Base-by-base conservation (phyloP, 129 eudicot species). In the Centaurea solstitialis region DNA sequence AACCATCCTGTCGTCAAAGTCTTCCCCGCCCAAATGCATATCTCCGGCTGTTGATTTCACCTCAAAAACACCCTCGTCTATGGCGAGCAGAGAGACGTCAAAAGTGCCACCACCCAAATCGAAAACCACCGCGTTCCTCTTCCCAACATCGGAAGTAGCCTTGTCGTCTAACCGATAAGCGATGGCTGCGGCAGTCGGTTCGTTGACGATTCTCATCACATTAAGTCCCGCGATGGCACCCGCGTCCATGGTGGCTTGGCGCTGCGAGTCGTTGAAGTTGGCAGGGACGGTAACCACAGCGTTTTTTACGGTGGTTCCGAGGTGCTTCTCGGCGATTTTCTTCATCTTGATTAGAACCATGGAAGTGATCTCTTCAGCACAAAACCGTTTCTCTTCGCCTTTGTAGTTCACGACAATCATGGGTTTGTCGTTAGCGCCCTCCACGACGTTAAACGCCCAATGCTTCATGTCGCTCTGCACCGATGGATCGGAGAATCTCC, bases 381-480 rank as follows among this genome's bases (percentile, higher is more conserved):
- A 12, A 38, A 85, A 85, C 11, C 82, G 86, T 18, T 73, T 81
- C 75, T 81, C 80, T 43, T 81, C 85, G 57, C 65, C 72, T 65
- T 75, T 81, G 85, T 81, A 81, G 0, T 28, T 11, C 17, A 81
- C 85, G 6, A 45, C 75, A 22, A 81, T 74, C 85, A 81, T 81
- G 23, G 80, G 85, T 9, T 81, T 81, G 75, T 81, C 81, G 7
- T 65, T 73, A 8, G 77, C 33, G 8, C 81, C 81, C 6, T 67
- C 66, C 20, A 76, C 40, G 8, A 82, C 77, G 28, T 82, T 76
- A 43, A 82, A 82, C 24, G 81, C 81, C 81, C 81, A 76, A 40
- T 50, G 81, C 73, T 82, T 82, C 83, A 87, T 87, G 82, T 89
- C 90, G 28, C 68, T 77, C 78, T 89, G 93, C 43, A 89, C 90